phyloP scores from a whole-genome alignment of 2,329 filamentous ascomycete species.

The Arthroderma sp. region DNA sequence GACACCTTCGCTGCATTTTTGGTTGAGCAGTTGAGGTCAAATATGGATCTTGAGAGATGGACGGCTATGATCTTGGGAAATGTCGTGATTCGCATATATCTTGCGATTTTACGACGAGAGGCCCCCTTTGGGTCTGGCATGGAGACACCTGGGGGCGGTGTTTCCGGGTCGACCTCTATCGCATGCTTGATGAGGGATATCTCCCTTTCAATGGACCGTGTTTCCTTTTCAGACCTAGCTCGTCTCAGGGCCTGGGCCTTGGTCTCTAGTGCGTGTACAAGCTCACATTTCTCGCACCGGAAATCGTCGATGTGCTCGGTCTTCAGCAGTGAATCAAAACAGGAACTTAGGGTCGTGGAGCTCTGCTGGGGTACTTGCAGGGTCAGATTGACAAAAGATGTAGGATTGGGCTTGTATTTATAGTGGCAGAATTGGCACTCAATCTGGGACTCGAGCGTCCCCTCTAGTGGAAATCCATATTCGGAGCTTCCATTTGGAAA shows the following conservation, averaged over 20 bases:
- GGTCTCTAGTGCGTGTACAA: conserved; percentile 61
- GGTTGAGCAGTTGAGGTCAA: conserved; percentile 62
- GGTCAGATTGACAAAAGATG: conserved; percentile 82
- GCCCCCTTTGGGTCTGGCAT: conserved; percentile 63
- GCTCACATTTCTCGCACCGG: conserved; percentile 81
- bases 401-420: conserved; percentile 69
- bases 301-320: conserved; percentile 95
- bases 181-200: conserved; percentile 55
- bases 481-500: conserved; percentile 19
- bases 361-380: conserved; percentile 76
- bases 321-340: conserved; percentile 89
- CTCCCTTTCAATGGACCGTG: conserved; percentile 40
- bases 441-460: conserved; percentile 83
- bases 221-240: conserved; percentile 41
- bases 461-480: conserved; percentile 76
- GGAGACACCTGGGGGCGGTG: conserved; percentile 54
- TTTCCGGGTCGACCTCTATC: conserved; percentile 70
- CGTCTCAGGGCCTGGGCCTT: conserved; percentile 48
- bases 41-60: conserved; percentile 87
- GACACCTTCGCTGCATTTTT: conserved; percentile 93
- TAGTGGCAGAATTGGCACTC: conserved; percentile 85
- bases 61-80: conserved; percentile 87
- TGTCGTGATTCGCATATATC: conserved; percentile 70
- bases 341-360: conserved; percentile 69
- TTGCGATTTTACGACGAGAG: conserved; percentile 71